A percentile compares a stretch with the other conserved stretches of the same genome.
Evolutionary conservation across 225 moss, liverwort and hornwort species (phyloP).

Genomic region (Neckera pumila): DNA sequence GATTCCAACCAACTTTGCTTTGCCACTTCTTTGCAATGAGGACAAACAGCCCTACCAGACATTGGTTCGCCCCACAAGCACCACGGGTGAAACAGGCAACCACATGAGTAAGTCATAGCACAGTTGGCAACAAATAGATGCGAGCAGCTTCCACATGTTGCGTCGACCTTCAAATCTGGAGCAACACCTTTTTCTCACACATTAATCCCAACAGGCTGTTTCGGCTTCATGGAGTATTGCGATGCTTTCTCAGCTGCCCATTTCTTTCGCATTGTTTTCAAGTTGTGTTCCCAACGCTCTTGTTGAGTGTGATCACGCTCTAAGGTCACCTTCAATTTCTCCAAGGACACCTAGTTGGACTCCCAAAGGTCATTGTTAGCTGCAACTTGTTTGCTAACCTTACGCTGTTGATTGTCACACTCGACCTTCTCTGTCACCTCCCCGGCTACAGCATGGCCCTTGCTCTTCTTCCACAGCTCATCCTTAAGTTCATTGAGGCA

Average conservation of each 20-base stretch:
- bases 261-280: fast-evolving
- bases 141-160: background rate
- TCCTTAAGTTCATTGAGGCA: background rate
- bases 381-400: background rate
- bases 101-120: background rate
- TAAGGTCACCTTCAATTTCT: background rate
- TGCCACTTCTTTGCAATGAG: fast-evolving
- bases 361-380: background rate
- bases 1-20: background rate
- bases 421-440: background rate
- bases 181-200: background rate
- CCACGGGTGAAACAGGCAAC: background rate
- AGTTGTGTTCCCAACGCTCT: fast-evolving
- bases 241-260: background rate
- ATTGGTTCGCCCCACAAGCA: background rate
- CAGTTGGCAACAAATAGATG: background rate
- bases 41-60: background rate
- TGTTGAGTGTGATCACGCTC: background rate
- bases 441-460: background rate
- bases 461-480: background rate
- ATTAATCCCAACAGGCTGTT: background rate
- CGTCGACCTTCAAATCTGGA: background rate
- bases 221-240: background rate
- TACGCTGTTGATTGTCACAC: background rate
- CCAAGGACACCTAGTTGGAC: background rate